A percentile compares a stretch with the other conserved stretches of the same genome.
phyloP scores from a whole-genome alignment of 1,139 yeast genomes.

The Taphrina pruni region DNA sequence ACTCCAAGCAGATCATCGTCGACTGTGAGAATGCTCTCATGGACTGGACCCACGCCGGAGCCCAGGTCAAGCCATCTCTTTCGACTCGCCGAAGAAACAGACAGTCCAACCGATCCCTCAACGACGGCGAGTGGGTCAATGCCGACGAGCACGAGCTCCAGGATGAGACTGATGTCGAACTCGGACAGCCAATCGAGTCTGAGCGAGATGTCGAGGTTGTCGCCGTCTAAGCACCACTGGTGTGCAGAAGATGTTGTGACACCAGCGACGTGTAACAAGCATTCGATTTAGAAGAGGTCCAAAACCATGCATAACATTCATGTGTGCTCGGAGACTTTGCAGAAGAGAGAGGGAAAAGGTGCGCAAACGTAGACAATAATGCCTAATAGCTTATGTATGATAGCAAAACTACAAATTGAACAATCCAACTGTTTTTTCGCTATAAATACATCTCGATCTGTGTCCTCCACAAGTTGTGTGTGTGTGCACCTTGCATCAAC shows the following conservation, averaged over 20 bases:
- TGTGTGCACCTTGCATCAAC: too few relatives aligned
- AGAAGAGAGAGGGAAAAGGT: neutral
- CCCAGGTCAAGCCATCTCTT: conserved; percentile 91
- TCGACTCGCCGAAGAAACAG: conserved; percentile 38
- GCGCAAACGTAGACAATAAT: conserved; percentile 23
- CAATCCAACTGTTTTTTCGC: neutral
- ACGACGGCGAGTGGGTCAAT: conserved; percentile 41
- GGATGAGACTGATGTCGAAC: conserved; percentile 40
- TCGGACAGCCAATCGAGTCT: conserved; percentile 39
- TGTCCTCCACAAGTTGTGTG: too few relatives aligned
- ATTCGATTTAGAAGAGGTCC: conserved; percentile 7
- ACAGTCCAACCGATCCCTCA: conserved; percentile 40
- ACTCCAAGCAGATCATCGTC: conserved; percentile 94
- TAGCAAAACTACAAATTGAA: conserved; percentile 16
- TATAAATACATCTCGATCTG: too few relatives aligned
- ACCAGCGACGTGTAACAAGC: neutral
- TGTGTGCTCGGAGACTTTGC: neutral
- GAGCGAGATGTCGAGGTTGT: conserved; percentile 41
- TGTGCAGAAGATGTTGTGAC: neutral
- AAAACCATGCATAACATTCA: neutral
- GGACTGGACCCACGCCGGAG: conserved; percentile 94
- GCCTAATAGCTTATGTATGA: conserved; percentile 37
- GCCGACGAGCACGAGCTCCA: conserved; percentile 40
- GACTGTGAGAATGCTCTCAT: conserved; percentile 97
- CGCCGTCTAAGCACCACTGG: conserved; percentile 29